Evolutionary conservation across 345 rosid genomes (phyloP).

Genomic region (Barbarea vulgaris): DNA sequence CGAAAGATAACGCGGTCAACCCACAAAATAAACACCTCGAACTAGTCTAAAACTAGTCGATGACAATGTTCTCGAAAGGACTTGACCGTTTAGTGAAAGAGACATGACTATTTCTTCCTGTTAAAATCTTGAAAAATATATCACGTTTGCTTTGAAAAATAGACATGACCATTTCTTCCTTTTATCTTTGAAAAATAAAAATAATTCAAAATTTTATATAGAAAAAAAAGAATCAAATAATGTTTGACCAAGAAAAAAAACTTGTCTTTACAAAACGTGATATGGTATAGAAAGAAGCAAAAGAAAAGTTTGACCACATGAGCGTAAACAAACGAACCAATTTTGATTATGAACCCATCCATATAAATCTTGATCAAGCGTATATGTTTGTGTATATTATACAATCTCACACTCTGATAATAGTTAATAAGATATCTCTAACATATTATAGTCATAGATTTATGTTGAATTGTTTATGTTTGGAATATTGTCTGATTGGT

Average conservation of each 20-base stretch:
- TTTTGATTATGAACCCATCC: no score
- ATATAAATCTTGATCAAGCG: no score
- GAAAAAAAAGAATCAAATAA: neutral
- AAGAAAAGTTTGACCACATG: neutral
- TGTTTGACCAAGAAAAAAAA: neutral
- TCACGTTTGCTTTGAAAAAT: neutral
- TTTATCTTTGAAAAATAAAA: no score
- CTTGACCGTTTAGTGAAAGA: conserved; percentile 10
- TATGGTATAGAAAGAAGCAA: neutral
- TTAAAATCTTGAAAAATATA: neutral
- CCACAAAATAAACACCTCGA: no score
- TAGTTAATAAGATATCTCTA: neutral
- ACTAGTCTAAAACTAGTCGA: no score
- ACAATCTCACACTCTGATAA: neutral
- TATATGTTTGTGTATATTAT: no score
- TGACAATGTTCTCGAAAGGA: no score
- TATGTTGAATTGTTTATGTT: neutral
- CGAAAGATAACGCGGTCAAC: no score
- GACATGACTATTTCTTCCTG: neutral
- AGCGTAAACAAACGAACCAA: neutral
- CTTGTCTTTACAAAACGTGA: neutral
- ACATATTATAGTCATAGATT: no score
- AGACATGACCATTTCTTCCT: no score
- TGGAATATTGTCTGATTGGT: neutral
- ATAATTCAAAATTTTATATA: no score